Evolutionary conservation across 768 basidiomycete species (phyloP).

Genomic region (Saitozyma sp.): DNA sequence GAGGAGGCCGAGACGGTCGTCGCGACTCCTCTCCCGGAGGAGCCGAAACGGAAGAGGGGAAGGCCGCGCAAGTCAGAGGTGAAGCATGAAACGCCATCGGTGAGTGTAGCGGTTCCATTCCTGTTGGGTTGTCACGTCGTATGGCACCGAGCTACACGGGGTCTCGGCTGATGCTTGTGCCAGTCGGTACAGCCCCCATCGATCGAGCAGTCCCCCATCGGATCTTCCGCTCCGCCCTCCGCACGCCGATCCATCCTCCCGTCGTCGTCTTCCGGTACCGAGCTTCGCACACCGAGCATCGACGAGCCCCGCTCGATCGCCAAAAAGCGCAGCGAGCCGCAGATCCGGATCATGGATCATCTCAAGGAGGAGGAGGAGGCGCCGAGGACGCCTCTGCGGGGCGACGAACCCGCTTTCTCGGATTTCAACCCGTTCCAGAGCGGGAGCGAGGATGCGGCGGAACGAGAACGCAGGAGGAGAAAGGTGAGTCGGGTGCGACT

Average conservation of each 20-base stretch:
- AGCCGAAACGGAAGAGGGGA: constrained; percentile 8
- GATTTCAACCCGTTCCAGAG: constrained; percentile 52
- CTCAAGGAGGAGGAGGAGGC: constrained; percentile 27
- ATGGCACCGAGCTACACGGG: too few species aligned
- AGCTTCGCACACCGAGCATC: not conserved
- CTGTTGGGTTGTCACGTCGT: not conserved
- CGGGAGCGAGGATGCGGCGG: constrained; percentile 43
- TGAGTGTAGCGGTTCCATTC: not conserved
- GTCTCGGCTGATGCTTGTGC: not conserved
- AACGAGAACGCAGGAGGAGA: constrained; percentile 35
- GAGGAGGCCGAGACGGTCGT: constrained; percentile 2
- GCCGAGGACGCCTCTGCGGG: constrained; percentile 31
- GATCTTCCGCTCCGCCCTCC: not conserved
- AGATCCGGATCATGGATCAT: constrained; percentile 12
- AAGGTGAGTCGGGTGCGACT: constrained; percentile 23
- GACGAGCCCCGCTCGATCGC: constrained; percentile 4
- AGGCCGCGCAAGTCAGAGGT: not conserved
- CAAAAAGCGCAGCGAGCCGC: constrained; percentile 4
- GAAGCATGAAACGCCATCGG: not conserved
- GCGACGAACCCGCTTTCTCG: constrained; percentile 47
- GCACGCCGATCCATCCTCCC: constrained; percentile 6
- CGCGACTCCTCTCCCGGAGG: not conserved
- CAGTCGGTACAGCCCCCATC: constrained; percentile 10
- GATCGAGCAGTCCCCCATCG: constrained; percentile 3
- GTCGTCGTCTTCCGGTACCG: constrained; percentile 8